Evolutionary conservation across 2,329 filamentous ascomycete genomes (phyloP).

Genomic region (Escovopsis sp.): DNA sequence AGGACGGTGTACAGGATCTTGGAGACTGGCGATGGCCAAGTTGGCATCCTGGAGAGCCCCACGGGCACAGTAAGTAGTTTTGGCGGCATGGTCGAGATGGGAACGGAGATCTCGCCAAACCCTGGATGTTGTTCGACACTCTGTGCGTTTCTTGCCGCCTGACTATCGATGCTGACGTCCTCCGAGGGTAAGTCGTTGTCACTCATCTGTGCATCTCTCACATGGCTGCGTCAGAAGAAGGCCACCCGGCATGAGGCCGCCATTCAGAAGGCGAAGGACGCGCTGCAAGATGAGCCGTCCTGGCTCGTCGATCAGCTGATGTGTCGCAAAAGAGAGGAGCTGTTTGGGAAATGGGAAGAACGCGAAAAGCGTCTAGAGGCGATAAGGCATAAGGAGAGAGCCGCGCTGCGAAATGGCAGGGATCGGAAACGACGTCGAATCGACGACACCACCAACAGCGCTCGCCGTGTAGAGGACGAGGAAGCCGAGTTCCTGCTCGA

Average conservation of each 20-base stretch:
- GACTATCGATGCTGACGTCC: background rate
- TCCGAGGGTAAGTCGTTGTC: constrained; percentile 77
- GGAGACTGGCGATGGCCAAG: constrained; percentile 51
- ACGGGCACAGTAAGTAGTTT: constrained; percentile 49
- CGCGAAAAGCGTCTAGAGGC: constrained; percentile 56
- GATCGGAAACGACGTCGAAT: constrained; percentile 30
- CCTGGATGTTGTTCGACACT: no score
- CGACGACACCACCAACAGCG: constrained; percentile 17
- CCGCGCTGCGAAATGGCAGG: constrained; percentile 33
- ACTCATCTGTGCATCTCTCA: constrained; percentile 74
- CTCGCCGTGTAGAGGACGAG: constrained; percentile 25
- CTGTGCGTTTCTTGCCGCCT: background rate
- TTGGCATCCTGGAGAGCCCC: constrained; percentile 87
- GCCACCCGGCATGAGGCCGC: constrained; percentile 38
- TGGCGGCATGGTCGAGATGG: no score
- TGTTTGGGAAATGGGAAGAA: constrained; percentile 52
- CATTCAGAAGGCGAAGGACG: constrained; percentile 27
- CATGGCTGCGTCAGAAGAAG: constrained; percentile 81
- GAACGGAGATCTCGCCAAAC: no score
- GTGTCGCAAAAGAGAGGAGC: constrained; percentile 49
- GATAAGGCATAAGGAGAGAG: constrained; percentile 47
- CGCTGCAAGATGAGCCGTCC: constrained; percentile 53
- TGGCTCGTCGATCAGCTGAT: constrained; percentile 74
- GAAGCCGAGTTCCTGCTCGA: constrained; percentile 63
- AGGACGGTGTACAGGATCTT: constrained; percentile 64